phyloP scores from a whole-genome alignment of 345 rosid species.

The Raphanus sativus region DNA sequence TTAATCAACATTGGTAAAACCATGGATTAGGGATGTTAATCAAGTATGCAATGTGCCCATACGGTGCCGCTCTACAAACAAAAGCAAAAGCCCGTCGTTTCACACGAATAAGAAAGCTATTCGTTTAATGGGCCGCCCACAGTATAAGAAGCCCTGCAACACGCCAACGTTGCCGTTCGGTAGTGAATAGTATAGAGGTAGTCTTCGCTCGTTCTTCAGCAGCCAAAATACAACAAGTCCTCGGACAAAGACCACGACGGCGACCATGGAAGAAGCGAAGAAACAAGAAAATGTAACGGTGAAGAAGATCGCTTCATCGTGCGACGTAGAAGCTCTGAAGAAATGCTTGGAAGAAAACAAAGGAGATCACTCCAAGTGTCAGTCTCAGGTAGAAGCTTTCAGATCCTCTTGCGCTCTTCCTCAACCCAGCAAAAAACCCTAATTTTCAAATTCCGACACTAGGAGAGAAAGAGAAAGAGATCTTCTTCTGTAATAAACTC shows the following conservation, averaged over 20 bases:
- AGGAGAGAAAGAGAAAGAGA: background rate
- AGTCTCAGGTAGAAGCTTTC: slow-evolving; percentile 75
- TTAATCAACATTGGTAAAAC: too few relatives aligned
- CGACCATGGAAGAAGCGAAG: slow-evolving; percentile 38
- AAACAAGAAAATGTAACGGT: slow-evolving; percentile 21
- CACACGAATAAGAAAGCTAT: too few relatives aligned
- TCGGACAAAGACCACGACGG: background rate
- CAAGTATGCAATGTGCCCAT: too few relatives aligned
- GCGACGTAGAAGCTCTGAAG: slow-evolving; percentile 85
- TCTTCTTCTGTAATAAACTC: slow-evolving; percentile 31
- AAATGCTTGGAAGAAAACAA: slow-evolving; percentile 86
- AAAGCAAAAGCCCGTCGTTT: too few relatives aligned
- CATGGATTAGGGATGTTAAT: too few relatives aligned
- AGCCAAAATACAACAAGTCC: background rate
- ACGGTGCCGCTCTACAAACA: too few relatives aligned
- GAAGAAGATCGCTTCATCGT: slow-evolving; percentile 60
- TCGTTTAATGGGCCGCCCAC: too few relatives aligned
- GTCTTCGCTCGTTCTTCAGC: background rate
- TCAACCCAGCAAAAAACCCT: slow-evolving; percentile 42
- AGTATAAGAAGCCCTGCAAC: background rate
- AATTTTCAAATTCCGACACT: slow-evolving; percentile 9
- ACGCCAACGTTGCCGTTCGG: background rate
- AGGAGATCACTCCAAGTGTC: slow-evolving; percentile 70
- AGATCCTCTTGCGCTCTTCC: slow-evolving; percentile 67
- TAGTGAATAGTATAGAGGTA: background rate